Conservation (phyloP, 371 early-diverging fungal species). For the Caulochytrium protostelioides region DNA sequence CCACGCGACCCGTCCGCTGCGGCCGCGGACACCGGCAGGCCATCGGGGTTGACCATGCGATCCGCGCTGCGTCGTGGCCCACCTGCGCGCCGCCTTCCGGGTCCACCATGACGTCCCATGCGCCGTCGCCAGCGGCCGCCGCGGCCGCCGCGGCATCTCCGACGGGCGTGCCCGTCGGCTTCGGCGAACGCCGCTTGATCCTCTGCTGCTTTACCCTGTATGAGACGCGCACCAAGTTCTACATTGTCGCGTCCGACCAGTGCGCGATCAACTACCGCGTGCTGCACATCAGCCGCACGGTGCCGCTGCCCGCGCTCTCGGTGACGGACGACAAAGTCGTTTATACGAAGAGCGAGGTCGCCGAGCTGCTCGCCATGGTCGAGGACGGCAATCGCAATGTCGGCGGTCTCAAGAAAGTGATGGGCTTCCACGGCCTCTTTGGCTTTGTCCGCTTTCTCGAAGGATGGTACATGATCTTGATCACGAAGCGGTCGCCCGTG, state of each 20-base stretch:
- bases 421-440: slow-evolving; percentile 42
- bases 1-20: too few species aligned
- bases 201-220: slow-evolving; percentile 50
- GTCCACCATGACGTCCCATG: too few species aligned
- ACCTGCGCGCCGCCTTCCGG: too few species aligned
- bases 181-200: slow-evolving; percentile 19
- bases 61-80: too few species aligned
- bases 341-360: slow-evolving; percentile 50
- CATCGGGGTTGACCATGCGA: too few species aligned
- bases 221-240: slow-evolving; percentile 64
- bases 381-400: slow-evolving; percentile 49
- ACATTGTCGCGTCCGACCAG: slow-evolving; percentile 60
- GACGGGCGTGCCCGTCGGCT: too few species aligned
- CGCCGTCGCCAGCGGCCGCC: too few species aligned
- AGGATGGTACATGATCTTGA: slow-evolving; percentile 76
- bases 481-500: slow-evolving; percentile 66
- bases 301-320: slow-evolving; percentile 14
- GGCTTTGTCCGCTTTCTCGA: slow-evolving; percentile 78
- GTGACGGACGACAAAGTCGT: slow-evolving; percentile 21
- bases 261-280: slow-evolving; percentile 50
- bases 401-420: slow-evolving; percentile 50
- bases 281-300: slow-evolving; percentile 67
- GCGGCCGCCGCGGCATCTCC: too few species aligned
- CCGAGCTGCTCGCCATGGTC: slow-evolving; percentile 54
- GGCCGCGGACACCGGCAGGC: too few species aligned